Evolutionary conservation across 2,329 filamentous ascomycete genomes (phyloP).

Genomic region (Ophiostoma perfectum): DNA sequence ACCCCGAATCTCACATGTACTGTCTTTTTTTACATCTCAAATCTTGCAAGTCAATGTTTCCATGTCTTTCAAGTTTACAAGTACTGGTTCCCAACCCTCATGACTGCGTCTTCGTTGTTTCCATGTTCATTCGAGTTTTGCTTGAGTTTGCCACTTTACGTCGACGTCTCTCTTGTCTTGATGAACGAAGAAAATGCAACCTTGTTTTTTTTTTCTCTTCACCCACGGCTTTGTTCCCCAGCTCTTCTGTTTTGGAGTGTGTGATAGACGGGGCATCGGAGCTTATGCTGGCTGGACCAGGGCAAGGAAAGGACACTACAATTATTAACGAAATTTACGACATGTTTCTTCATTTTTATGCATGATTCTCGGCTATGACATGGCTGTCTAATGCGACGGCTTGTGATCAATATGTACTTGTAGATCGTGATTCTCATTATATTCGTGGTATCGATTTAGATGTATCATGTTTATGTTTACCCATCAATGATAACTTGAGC

Average conservation of each 20-base stretch:
- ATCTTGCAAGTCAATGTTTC: not conserved
- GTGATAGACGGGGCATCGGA: too few species aligned
- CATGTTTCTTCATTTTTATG: not conserved
- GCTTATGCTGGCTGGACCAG: constrained; percentile 2
- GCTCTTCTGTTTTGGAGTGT: too few species aligned
- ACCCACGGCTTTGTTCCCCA: too few species aligned
- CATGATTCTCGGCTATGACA: not conserved
- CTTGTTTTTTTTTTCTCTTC: too few species aligned
- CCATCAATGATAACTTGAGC: too few species aligned
- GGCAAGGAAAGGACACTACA: not conserved
- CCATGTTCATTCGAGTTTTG: too few species aligned
- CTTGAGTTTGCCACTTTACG: too few species aligned
- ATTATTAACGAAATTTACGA: not conserved
- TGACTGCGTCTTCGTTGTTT: not conserved
- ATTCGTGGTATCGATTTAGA: not conserved
- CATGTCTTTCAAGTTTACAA: not conserved
- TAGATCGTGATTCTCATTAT: not conserved
- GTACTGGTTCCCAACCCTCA: too few species aligned
- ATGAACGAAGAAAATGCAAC: too few species aligned
- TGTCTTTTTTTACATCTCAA: not conserved
- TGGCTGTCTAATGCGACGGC: not conserved
- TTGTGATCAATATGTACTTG: not conserved
- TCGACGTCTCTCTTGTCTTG: too few species aligned
- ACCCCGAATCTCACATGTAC: constrained; percentile 7
- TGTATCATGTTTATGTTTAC: too few species aligned